phyloP scores from a whole-genome alignment of 1,139 yeast genomes.

The Yamadazyma aaseri region DNA sequence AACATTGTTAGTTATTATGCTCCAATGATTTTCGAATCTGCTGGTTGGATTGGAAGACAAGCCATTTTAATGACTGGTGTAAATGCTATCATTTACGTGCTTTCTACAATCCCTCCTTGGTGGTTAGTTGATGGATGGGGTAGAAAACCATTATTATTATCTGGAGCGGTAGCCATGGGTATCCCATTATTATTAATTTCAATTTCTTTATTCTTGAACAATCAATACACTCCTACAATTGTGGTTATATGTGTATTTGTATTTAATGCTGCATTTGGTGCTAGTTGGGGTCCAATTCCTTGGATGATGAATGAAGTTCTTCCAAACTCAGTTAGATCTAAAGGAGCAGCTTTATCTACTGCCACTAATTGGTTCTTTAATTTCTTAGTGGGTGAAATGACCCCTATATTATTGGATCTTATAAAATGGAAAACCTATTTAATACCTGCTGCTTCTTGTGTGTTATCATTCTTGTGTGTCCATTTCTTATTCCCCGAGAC shows the following conservation, averaged over 20 bases:
- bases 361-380: slow-evolving; percentile 96
- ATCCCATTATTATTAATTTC: slow-evolving; percentile 65
- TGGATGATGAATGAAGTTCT: slow-evolving; percentile 92
- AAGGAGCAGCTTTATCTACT: slow-evolving; percentile 88
- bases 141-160: slow-evolving; percentile 72
- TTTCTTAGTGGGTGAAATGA: slow-evolving; percentile 86
- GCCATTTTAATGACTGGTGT: slow-evolving; percentile 94
- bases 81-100: slow-evolving; percentile 71
- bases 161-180: slow-evolving; percentile 83
- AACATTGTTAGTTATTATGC: slow-evolving; percentile 92
- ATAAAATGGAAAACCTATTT: slow-evolving; percentile 81
- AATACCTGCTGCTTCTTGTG: slow-evolving; percentile 77
- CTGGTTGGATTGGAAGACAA: slow-evolving; percentile 88
- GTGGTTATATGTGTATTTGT: slow-evolving; percentile 77
- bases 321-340: slow-evolving; percentile 84
- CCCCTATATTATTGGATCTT: slow-evolving; percentile 76
- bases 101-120: slow-evolving; percentile 89
- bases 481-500: slow-evolving; percentile 53
- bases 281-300: slow-evolving; percentile 93
- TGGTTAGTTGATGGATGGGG: slow-evolving; percentile 89
- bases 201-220: slow-evolving; percentile 59
- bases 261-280: slow-evolving; percentile 84
- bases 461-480: slow-evolving; percentile 61
- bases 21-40: slow-evolving; percentile 89
- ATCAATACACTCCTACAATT: slow-evolving; percentile 60